Base-by-base conservation (phyloP, 2,329 filamentous ascomycete species). In the Neurospora sp. region DNA sequence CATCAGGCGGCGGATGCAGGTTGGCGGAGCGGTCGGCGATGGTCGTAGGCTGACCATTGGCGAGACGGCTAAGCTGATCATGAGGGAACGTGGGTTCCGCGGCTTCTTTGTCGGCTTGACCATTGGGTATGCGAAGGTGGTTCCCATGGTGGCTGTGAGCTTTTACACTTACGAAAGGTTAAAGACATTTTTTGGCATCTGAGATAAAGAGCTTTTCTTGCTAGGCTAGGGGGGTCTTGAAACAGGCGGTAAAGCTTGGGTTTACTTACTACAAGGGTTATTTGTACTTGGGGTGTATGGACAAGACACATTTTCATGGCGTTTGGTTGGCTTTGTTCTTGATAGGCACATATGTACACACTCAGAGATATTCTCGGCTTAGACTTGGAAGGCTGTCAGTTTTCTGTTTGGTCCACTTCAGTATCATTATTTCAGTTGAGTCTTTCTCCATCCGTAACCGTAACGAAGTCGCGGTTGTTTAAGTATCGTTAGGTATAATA, bases 31-130 rank as follows among this genome's bases (percentile, higher is more conserved):
- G 0, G 93, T 98, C 0, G 96, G 96, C 1, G 94, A 98, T 78
- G 94, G 95, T 0, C 92, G 89, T 75, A 84, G 92, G 66, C 81
- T 97, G 66, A 85, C 89, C 68, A 92, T 99, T 73, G 82, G 83
- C 17, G 95, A 98, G 81, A 97, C 95, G 1, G 90, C 90, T 3
- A 82, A 81, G 73, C 86, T 89, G 78, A 96, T 99, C 73, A 89
- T 89, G 74, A 82, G 85, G 66, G 93, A 97, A 81, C 86, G 85
- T 70, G 96, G 96, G 0, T 81, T 90, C 71, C 85, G 86, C 68
- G 96, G 96, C 0, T 98, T 97, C 82, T 99, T 93, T 80, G 90
- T 98, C 11, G 96, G 96, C 0, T 81, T 99, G 78, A 93, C 91
- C 1, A 97, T 99, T 80, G 96, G 96, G 8, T 99, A 98, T 80